Conservation (phyloP, 1,284 basidiomycete genomes). For the Ustilago trichophora region DNA sequence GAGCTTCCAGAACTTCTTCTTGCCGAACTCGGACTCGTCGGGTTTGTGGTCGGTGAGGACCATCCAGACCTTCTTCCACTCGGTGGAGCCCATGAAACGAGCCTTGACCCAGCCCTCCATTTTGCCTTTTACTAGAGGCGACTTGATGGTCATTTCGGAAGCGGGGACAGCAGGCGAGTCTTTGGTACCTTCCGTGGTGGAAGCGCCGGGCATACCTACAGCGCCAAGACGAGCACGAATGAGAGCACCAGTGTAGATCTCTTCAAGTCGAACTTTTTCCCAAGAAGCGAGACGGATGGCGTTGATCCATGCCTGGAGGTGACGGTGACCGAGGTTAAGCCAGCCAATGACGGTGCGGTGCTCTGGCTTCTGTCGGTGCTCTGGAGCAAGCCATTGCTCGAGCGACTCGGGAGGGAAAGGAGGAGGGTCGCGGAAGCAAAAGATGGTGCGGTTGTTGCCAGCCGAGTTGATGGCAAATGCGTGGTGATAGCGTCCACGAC, state of each 20-base stretch:
- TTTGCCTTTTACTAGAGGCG: conserved; percentile 71
- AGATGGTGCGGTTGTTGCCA: conserved; percentile 87
- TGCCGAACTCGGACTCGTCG: conserved; percentile 42
- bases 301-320: conserved; percentile 76
- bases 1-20: conserved; percentile 54
- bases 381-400: conserved; percentile 50
- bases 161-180: conserved; percentile 17
- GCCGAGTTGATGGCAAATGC: conserved; percentile 94
- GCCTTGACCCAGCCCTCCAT: conserved; percentile 94
- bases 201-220: conserved; percentile 44
- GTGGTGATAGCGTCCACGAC: conserved; percentile 71
- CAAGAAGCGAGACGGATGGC: conserved; percentile 89
- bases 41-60: conserved; percentile 70
- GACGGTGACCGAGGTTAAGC: conserved; percentile 57
- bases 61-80: conserved; percentile 94
- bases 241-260: conserved; percentile 95
- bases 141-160: conserved; percentile 48
- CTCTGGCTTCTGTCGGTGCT: conserved; percentile 51
- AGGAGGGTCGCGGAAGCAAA: conserved; percentile 69
- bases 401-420: conserved; percentile 55
- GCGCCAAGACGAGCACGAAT: conserved; percentile 70
- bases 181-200: conserved; percentile 21
- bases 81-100: conserved; percentile 89
- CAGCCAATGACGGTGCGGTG: conserved; percentile 61
- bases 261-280: conserved; percentile 94